Evolutionary conservation across 192 early-diverging fungal genomes (phyloP).

Genomic region (Linnemannia zychae): DNA sequence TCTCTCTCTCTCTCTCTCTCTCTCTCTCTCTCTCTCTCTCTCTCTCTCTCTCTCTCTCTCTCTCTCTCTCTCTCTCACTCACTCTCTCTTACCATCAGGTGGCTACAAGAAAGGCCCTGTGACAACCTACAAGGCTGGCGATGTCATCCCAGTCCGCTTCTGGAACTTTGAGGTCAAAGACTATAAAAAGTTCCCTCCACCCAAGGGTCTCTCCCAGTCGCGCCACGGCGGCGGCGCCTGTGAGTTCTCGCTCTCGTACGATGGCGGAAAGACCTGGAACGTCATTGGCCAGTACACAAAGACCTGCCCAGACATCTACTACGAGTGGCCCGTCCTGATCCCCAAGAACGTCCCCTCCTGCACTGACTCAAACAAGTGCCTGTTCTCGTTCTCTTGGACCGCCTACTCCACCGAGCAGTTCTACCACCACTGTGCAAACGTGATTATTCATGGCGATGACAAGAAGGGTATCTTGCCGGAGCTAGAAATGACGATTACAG

Average conservation of each 20-base stretch:
- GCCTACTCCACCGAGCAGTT: conserved; percentile 79
- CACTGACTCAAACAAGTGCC: conserved; percentile 32
- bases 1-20: too few relatives aligned
- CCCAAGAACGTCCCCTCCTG: conserved; percentile 47
- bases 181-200: conserved; percentile 36
- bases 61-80: too few relatives aligned
- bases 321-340: conserved; percentile 50
- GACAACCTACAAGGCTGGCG: conserved; percentile 63
- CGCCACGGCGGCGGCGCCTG: conserved; percentile 76
- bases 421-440: conserved; percentile 82
- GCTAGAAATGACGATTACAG: conserved; percentile 25
- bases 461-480: conserved; percentile 20
- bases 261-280: conserved; percentile 69
- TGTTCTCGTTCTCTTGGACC: conserved; percentile 73
- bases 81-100: neutral
- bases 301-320: conserved; percentile 56
- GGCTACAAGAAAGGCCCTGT: conserved; percentile 51
- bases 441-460: conserved; percentile 63
- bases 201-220: conserved; percentile 51
- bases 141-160: conserved; percentile 62
- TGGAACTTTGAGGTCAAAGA: conserved; percentile 47
- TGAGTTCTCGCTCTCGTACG: conserved; percentile 75
- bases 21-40: too few relatives aligned
- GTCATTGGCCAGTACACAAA: conserved; percentile 53
- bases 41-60: too few relatives aligned